Percentiles rank a stretch among this genome's conserved stretches.
Evolutionary conservation across 176 grass and related monocot genomes (phyloP).

Genomic region (Ananas comosus): DNA sequence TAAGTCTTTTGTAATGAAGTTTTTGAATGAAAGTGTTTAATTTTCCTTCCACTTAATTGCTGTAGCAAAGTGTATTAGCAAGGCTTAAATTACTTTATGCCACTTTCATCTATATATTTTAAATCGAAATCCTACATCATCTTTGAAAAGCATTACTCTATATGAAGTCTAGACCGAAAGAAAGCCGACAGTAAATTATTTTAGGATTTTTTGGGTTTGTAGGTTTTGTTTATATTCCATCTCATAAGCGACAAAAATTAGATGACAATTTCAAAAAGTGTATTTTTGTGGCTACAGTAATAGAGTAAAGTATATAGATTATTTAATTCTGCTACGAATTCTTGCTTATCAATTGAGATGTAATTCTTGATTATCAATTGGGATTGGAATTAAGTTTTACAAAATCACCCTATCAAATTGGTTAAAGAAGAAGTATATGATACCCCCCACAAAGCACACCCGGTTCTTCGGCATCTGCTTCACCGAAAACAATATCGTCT

Average conservation of each 20-base stretch:
- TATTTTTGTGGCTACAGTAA: not conserved
- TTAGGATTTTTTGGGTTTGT: not conserved
- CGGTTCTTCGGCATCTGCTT: too few species aligned
- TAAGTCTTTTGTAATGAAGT: too few species aligned
- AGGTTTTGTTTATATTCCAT: too few species aligned
- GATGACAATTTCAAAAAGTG: not conserved
- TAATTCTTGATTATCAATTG: not conserved
- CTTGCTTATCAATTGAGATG: not conserved
- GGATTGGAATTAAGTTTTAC: not conserved
- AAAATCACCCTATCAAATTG: not conserved
- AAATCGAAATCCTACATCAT: too few species aligned
- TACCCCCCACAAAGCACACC: not conserved
- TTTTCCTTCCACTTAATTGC: too few species aligned
- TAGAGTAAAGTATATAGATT: not conserved
- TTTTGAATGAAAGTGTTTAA: too few species aligned
- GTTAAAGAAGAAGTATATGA: not conserved
- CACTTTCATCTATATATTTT: too few species aligned
- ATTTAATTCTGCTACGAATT: not conserved
- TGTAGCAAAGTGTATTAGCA: too few species aligned
- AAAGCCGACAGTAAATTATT: not conserved
- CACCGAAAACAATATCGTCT: too few species aligned
- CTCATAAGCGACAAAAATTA: not conserved
- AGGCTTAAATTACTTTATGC: too few species aligned
- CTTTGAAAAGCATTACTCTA: not conserved
- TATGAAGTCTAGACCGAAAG: not conserved